A percentile compares a stretch with the other conserved stretches of the same genome.
phyloP scores from a whole-genome alignment of 192 early-diverging fungal genomes.

The Podila clonocystis region DNA sequence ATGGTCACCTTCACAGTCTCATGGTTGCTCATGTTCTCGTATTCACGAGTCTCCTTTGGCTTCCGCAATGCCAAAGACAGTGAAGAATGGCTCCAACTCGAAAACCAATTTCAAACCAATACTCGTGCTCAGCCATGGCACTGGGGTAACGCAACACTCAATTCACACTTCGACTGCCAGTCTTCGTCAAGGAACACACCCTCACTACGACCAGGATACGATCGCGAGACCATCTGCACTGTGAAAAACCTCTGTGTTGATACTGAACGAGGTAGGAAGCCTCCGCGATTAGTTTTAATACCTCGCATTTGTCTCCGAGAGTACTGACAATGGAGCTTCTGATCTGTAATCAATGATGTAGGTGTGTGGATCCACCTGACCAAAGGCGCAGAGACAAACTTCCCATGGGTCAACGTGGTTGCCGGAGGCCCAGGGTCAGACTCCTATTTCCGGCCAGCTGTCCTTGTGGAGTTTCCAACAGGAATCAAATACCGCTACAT shows the following conservation, averaged over 20 bases:
- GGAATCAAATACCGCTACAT: constrained; percentile 24
- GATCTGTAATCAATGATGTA: background rate
- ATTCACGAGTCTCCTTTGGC: constrained; percentile 14
- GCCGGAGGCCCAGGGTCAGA: constrained; percentile 41
- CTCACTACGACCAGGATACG: constrained; percentile 7
- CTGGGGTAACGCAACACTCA: constrained; percentile 22
- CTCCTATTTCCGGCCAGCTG: constrained; percentile 26
- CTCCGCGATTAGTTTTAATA: background rate
- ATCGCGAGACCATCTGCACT: constrained; percentile 37
- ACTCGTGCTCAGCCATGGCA: constrained; percentile 10
- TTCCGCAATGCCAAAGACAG: constrained; percentile 7
- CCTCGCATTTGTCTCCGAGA: background rate
- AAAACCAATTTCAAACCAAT: constrained; percentile 7
- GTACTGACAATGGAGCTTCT: too few species aligned
- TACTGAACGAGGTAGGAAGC: constrained; percentile 27
- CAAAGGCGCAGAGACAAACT: constrained; percentile 5
- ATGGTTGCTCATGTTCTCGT: constrained; percentile 35
- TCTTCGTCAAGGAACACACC: constrained; percentile 1
- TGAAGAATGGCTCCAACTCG: constrained; percentile 33
- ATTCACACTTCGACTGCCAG: constrained; percentile 19
- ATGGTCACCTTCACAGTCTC: constrained; percentile 28
- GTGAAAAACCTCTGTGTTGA: constrained; percentile 44
- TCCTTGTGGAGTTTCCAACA: constrained; percentile 27
- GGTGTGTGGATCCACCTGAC: constrained; percentile 35
- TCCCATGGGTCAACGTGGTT: constrained; percentile 35